Base-by-base conservation (phyloP, 257 asterid species). In the Dorcoceras hygrometricum region DNA sequence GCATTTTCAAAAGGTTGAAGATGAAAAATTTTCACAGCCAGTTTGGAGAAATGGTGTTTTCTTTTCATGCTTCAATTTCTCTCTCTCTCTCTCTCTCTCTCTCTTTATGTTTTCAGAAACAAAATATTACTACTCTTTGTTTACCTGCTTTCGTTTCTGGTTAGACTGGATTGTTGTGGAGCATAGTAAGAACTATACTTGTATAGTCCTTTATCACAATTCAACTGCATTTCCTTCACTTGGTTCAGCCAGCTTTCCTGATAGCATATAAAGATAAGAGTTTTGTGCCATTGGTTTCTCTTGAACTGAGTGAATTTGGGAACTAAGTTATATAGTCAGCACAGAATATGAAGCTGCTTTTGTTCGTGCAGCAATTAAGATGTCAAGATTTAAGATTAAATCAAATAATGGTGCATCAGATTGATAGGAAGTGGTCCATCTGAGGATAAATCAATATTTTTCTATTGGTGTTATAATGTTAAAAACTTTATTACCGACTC, bases 161-260 rank as follows among this genome's bases (percentile, higher is more conserved):
- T 29, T 24, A 73, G 53, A 55, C 63, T 74, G 6, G 48, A 39
- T 67, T 71, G 79, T 28, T 71, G 85, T 51, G 80, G 43, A 50
- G 63, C 71, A 69, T 74, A 77, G 10, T 57, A 32, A 72, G 73
- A 34, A 57, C 57, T 71, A 23, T 57, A 77, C 59, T 71, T 75
- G 51, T 58, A 39, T 61, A 94, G 87, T 50, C 99, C 96, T 46
- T 72, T 71, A 34, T 88, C 96, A 27, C 97, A 94, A 60, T 85
- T 89, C 79, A 78, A 60, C 83, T 81, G 93, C 97, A 94, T 87
- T 80, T 88, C 93, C 75, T 75, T 84, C 67, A 94, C 92, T 84
- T 94, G 89, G 65, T 86, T 85, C 81, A 86, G 70, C 99, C 96
- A 94, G 26, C 63, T 78, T 66, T 94, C 96, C 99, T 94, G 86